These are phyloP conservation scores for Fusarium mundagurra DNA, from an alignment of 2,329 filamentous ascomycete species.

Conservation along the genomic window DNA sequence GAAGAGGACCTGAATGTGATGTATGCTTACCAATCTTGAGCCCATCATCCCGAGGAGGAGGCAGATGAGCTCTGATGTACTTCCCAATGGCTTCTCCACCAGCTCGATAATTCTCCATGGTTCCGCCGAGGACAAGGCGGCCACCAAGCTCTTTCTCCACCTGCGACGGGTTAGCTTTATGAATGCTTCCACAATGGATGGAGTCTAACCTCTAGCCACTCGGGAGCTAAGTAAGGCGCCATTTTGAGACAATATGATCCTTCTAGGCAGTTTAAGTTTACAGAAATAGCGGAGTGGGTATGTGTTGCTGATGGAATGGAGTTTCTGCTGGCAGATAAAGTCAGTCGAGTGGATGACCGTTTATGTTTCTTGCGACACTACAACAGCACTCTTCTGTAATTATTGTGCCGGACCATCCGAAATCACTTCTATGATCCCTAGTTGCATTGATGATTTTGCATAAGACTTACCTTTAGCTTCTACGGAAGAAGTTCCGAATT, in stretches of 20 bases:
- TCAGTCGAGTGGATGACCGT: neutral
- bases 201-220: neutral
- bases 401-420: neutral
- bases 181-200: fast-evolving
- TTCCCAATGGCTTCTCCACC: neutral
- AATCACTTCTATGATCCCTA: too few relatives aligned
- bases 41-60: neutral
- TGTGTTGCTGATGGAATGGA: neutral
- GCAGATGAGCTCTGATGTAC: neutral
- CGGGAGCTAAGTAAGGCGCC: neutral
- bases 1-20: fast-evolving
- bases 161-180: neutral
- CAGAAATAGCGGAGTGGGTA: fast-evolving
- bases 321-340: fast-evolving
- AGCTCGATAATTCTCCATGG: neutral
- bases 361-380: neutral
- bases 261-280: neutral
- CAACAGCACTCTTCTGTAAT: neutral
- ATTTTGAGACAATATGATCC: neutral
- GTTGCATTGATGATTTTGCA: fast-evolving
- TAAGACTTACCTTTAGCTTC: neutral
- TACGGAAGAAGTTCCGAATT: neutral
- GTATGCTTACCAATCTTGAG: neutral
- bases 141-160: neutral
- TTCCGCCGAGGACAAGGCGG: neutral